Percentiles rank a stretch among this genome's conserved stretches.
Conservation (phyloP, 139 green algal genomes). For the Pleodorina starrii region DNA sequence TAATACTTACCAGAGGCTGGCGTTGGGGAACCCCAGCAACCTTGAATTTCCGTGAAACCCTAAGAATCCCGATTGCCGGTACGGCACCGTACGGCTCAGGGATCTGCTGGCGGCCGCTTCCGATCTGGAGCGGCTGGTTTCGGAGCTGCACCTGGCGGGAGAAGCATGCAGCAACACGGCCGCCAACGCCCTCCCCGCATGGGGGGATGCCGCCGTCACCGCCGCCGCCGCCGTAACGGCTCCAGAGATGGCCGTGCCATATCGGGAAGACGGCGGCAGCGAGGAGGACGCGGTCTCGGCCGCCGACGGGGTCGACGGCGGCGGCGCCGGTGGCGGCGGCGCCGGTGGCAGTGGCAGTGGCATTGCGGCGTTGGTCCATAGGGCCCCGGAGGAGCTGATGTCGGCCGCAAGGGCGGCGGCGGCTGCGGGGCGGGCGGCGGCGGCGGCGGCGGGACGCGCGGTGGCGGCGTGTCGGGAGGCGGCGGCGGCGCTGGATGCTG, state of each 20-base stretch:
- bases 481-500: neutral
- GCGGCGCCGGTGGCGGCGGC: neutral
- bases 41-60: too few relatives aligned
- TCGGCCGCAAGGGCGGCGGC: neutral
- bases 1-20: neutral
- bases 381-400: neutral
- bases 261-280: too few relatives aligned
- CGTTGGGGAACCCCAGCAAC: neutral
- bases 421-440: neutral
- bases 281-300: too few relatives aligned
- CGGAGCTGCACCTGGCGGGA: neutral
- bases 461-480: conserved; percentile 1
- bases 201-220: too few relatives aligned
- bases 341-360: too few relatives aligned
- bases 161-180: neutral
- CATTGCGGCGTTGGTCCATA: too few relatives aligned
- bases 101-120: neutral
- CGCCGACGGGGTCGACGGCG: neutral
- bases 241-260: too few relatives aligned
- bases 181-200: neutral
- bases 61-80: too few relatives aligned
- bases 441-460: neutral
- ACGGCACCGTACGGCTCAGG: too few relatives aligned
- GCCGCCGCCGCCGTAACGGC: neutral
- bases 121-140: neutral